Base-by-base conservation (phyloP, 805 yeast genomes). In the Cyberlindnera misumaiensis region DNA sequence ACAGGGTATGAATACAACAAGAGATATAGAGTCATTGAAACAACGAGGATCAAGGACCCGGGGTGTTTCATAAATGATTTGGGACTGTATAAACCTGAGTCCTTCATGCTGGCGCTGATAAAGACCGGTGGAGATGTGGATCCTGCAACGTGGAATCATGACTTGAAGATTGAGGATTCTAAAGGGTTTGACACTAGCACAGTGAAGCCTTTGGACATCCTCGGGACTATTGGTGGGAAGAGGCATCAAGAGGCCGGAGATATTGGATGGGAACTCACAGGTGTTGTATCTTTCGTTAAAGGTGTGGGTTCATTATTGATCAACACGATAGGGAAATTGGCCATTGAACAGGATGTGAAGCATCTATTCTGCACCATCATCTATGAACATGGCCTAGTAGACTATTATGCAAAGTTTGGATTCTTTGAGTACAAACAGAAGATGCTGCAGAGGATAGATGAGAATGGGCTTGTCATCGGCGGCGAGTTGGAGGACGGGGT, bases 231-330 rank as follows among this genome's bases (percentile, higher is more conserved):
- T n/a, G 54, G 51, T 3, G 37, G 32, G 2, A 49, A 49, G 25
- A 27, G 14, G 4, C 37, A 35, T 24, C 20, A 32, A 11, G 36
- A 32, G n/a, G 32, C 12, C 11, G 13, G 6, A 15, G 32, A 30
- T 5, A 14, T 30, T 8, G 49, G 49, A 1, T 40, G 44, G 49
- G 55, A 52, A 15, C 34, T 49, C 4, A 49, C 53, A 1, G 57
- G 43, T 3, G 48, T 52, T 17, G 41, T 46, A 2, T 52, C 57
- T 1, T 45, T 40, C n/a, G 16, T 15, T 5, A 41, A 35, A 28
- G 53, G 55, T 2, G 46, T 34, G 5, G 57, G 57, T 0, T 40
- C 46, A 1, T 45, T 32, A n/a, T 38, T 52, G 4, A 27, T 52
- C 12, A 33, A 38, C 4, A 11, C 12, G 11, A 2, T 45, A 3